Conservation (phyloP, 768 basidiomycete species). For the Dacryopinax spathularia region DNA sequence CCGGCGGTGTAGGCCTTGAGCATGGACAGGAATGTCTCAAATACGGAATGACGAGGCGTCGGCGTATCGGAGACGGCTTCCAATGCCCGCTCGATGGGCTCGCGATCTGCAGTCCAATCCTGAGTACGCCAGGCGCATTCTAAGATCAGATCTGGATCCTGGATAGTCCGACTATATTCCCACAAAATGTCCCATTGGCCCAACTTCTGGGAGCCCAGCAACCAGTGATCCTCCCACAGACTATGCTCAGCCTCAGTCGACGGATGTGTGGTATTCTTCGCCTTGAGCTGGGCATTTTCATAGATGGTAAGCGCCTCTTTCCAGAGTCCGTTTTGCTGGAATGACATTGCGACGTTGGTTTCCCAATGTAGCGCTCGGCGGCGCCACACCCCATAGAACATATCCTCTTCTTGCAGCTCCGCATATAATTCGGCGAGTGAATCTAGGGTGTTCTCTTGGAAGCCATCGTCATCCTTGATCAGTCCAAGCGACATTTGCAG, state of each 20-base stretch:
- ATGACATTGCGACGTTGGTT: constrained; percentile 74
- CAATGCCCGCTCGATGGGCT: constrained; percentile 64
- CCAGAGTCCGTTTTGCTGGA: constrained; percentile 97
- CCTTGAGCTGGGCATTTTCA: constrained; percentile 77
- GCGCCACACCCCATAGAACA: constrained; percentile 94
- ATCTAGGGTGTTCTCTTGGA: constrained; percentile 75
- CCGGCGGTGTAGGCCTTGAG: constrained; percentile 67
- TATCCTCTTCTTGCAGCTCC: constrained; percentile 88
- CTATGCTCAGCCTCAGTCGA: constrained; percentile 94
- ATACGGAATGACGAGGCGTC: constrained; percentile 93
- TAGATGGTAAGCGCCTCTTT: constrained; percentile 77
- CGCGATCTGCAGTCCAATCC: constrained; percentile 68
- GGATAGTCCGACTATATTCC: constrained; percentile 78
- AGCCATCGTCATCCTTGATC: constrained; percentile 63
- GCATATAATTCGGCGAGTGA: constrained; percentile 91
- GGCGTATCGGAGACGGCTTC: constrained; percentile 66
- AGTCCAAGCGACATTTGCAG: constrained; percentile 66
- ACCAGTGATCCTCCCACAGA: constrained; percentile 99
- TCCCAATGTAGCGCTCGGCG: constrained; percentile 77
- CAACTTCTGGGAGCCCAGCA: constrained; percentile 83
- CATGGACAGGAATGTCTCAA: constrained; percentile 85
- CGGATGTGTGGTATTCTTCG: constrained; percentile 63
- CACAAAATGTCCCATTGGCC: constrained; percentile 95
- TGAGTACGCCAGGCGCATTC: constrained; percentile 80
- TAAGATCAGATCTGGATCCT: constrained; percentile 79